Evolutionary conservation across 805 yeast species (phyloP).

Genomic region (Hanseniaspora thailandica): DNA sequence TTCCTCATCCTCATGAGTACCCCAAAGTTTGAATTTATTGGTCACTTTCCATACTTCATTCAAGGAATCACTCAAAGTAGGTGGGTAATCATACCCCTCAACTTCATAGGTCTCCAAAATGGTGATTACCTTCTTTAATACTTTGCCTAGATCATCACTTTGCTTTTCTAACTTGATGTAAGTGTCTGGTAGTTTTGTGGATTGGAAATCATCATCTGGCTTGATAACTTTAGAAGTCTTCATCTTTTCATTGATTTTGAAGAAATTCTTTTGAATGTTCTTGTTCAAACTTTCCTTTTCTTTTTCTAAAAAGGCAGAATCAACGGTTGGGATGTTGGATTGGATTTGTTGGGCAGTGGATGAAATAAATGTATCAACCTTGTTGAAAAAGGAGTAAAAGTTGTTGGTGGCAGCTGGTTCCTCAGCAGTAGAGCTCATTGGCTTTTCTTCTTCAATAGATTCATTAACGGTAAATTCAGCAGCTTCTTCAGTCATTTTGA

Average conservation of each 20-base stretch:
- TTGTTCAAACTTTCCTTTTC: slow-evolving; percentile 11
- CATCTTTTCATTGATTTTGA: slow-evolving; percentile 13
- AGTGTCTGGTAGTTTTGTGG: slow-evolving; percentile 59
- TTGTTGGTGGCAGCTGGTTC: slow-evolving; percentile 5
- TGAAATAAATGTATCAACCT: slow-evolving; percentile 13
- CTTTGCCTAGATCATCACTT: slow-evolving; percentile 51
- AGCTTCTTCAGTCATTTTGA: slow-evolving; percentile 16
- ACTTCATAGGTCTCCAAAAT: slow-evolving; percentile 56
- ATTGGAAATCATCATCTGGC: slow-evolving; percentile 5
- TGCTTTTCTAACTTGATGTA: slow-evolving; percentile 55
- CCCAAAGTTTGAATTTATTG: slow-evolving; percentile 22
- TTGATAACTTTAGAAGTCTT: slow-evolving; percentile 7
- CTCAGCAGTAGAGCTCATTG: background rate
- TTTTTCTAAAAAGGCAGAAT: slow-evolving; percentile 4
- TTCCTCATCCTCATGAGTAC: slow-evolving; percentile 14
- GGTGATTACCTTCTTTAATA: slow-evolving; percentile 41
- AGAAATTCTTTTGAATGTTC: slow-evolving; percentile 14
- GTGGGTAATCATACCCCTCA: slow-evolving; percentile 74
- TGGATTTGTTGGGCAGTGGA: slow-evolving; percentile 14
- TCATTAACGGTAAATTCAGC: slow-evolving; percentile 6
- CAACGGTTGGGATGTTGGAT: slow-evolving; percentile 12
- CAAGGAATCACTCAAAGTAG: slow-evolving; percentile 57
- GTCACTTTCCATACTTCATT: slow-evolving; percentile 24
- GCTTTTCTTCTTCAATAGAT: background rate
- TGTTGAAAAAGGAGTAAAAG: slow-evolving; percentile 14